Base-by-base conservation (phyloP, 2,329 filamentous ascomycete genomes). In the Phaeosphaeria sp. region DNA sequence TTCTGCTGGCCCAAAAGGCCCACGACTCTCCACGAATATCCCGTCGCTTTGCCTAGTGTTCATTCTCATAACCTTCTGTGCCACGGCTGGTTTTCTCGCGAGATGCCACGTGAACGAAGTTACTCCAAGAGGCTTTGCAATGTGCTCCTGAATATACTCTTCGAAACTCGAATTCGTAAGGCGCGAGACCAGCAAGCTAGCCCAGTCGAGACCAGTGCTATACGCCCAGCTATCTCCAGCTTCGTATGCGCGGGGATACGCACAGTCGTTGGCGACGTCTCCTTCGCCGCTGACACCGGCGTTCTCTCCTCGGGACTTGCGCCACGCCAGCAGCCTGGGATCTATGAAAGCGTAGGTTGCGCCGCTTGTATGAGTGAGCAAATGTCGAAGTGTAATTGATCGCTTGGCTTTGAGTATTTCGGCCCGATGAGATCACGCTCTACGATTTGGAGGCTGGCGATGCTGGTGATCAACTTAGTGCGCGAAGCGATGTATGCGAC, bases 321-420 rank as follows among this genome's bases (percentile, higher is more conserved):
- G 76, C 82, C 82, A 85, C 25, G 71, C 73, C 0, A 59, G 52
- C 10, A 85, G 69, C 7, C 77, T 73, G 0, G 79, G 73, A 52
- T 82, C 74, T 9, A 71, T 65, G 21, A 78, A 46, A 50, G 82
- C 80, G 60, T 83, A 81, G 2, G 72, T 77, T 1, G 82, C 56
- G 4, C 83, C 84, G 13, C 78, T 71, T 0, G 82, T 81, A 66
- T 85, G 83, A 0, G 81, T 82, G 15, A 86, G 74, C 2, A 85
- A 76, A 41, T 79, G 77, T 17, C 72, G 60, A 3, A 72, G 58
- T 0, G 69, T 72, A 23, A 72, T 64, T 1, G 50, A 20, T 21
- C 59, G 62, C 17, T 43, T 65, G 10, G 64, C 56, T 7, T 50
- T 30, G 7, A 23, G 30, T n/a, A 67, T 36, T 11, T 54, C 23